Percentiles rank a stretch among this genome's conserved stretches.
Conservation (phyloP, 2,329 filamentous ascomycete genomes). For the Botrytis paeoniae region DNA sequence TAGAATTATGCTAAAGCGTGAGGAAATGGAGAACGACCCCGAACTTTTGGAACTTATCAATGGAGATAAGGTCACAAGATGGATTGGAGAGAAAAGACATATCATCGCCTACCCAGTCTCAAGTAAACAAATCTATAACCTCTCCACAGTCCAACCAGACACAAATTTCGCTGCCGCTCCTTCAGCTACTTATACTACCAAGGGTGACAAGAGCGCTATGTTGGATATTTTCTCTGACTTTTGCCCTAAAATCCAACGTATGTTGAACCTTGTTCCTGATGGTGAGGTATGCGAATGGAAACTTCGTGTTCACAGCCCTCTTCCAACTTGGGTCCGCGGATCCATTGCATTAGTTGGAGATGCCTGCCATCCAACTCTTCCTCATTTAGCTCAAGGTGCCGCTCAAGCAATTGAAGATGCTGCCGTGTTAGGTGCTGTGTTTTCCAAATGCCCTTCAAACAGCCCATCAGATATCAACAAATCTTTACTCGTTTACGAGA, state of each 20-base stretch:
- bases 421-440: constrained; percentile 54
- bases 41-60: constrained; percentile 59
- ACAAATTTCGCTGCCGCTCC: constrained; percentile 56
- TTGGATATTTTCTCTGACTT: constrained; percentile 60
- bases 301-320: constrained; percentile 54
- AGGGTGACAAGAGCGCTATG: constrained; percentile 59
- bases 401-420: constrained; percentile 68
- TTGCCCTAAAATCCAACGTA: constrained; percentile 55
- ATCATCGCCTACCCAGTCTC: constrained; percentile 76
- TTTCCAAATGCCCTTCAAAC: constrained; percentile 42
- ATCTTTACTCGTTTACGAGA: constrained; percentile 53
- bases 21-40: constrained; percentile 63
- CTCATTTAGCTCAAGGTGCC: constrained; percentile 65
- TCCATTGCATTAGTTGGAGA: constrained; percentile 58
- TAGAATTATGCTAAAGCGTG: constrained; percentile 70
- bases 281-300: constrained; percentile 64
- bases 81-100: constrained; percentile 73
- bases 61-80: constrained; percentile 64
- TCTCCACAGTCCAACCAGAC: constrained; percentile 61
- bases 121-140: constrained; percentile 62
- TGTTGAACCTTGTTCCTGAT: constrained; percentile 59
- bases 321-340: constrained; percentile 57
- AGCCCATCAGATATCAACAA: constrained; percentile 43
- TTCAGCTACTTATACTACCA: constrained; percentile 60
- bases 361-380: constrained; percentile 65